Base-by-base conservation (phyloP, 1,284 basidiomycete species). In the Ustilago tritici region DNA sequence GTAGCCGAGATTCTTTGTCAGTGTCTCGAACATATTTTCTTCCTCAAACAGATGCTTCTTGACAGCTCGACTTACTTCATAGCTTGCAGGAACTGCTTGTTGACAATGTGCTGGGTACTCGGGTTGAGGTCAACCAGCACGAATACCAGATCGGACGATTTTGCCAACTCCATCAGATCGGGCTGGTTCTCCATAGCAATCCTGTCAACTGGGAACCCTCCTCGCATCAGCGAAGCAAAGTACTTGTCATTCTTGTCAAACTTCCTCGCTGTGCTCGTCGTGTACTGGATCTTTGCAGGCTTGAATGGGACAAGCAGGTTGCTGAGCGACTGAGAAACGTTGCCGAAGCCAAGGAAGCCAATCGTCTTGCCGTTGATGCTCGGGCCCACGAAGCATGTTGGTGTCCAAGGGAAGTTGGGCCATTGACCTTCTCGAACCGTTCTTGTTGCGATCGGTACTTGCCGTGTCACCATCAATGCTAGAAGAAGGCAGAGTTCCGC, bases 281-380 rank as follows among this genome's bases (percentile, higher is more conserved):
- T 79, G 53, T 80, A 84, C 1, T 82, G 12, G 9, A 84, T 66
- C 36, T 58, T 61, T 0, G 40, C 61, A 0, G 81, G 81, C 32
- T 63, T 61, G 65, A 83, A 82, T 15, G 80, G 60, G 6, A 76
- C 62, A 12, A 83, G 60, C 19, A 76, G 67, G 41, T 63, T 69
- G 31, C 59, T 75, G 10, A 80, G 47, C 1, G 63, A 62, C 62
- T 81, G 82, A 17, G 68, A 65, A 63, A 83, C 97, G 53, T 95
- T 91, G 6, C 95, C 96, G 81, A 98, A 98, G 9, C 96, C 95
- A 36, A 98, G 88, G 88, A 98, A 96, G 0, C 95, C 95, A 4
- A 92, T 90, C 2, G 92, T 95, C 65, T 92, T 67, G 86, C 80
- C 81, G 79, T 78, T 40, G 9, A 86, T 81, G 3, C 94, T 92